Conservation (phyloP, 192 early-diverging fungal genomes). For the Podila epicladia region DNA sequence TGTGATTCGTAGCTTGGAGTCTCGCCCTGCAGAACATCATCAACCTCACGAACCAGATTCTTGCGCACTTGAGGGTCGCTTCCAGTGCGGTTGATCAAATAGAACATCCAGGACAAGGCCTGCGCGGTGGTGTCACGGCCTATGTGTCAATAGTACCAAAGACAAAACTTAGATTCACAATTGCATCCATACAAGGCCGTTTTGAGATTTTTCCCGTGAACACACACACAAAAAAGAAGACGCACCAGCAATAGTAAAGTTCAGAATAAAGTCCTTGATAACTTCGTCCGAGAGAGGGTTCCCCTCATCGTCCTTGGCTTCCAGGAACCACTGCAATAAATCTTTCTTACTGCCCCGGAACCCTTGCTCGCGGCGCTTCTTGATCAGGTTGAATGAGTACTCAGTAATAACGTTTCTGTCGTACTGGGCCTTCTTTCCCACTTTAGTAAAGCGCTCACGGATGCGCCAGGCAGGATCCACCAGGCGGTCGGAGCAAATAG, state of each 20-base stretch:
- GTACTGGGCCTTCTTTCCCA: slow-evolving; percentile 8
- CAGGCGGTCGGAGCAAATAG: slow-evolving; percentile 25
- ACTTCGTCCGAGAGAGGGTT: slow-evolving; percentile 45
- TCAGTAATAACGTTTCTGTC: slow-evolving; percentile 25
- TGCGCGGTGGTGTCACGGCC: slow-evolving; percentile 66
- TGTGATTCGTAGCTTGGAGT: slow-evolving; percentile 14
- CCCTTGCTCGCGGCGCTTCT: slow-evolving; percentile 21
- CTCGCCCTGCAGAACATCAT: not conserved
- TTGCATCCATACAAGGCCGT: too few species aligned
- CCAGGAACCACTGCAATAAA: slow-evolving; percentile 57
- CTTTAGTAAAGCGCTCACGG: slow-evolving; percentile 22
- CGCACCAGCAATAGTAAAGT: slow-evolving; percentile 49
- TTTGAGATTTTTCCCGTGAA: too few species aligned
- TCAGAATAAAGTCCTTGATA: slow-evolving; percentile 57
- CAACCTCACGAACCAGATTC: slow-evolving; percentile 38
- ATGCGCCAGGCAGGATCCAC: slow-evolving; percentile 42
- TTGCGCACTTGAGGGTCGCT: slow-evolving; percentile 25
- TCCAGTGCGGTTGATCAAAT: slow-evolving; percentile 33
- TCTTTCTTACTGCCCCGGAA: slow-evolving; percentile 14
- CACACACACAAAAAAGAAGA: not conserved
- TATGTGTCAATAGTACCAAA: slow-evolving; percentile 10
- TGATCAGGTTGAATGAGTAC: slow-evolving; percentile 27
- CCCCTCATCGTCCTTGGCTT: slow-evolving; percentile 53
- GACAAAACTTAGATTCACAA: slow-evolving; percentile 27
- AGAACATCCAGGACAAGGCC: slow-evolving; percentile 61